phyloP scores from a whole-genome alignment of 495 filamentous ascomycete genomes.

The Podospora appendiculata region DNA sequence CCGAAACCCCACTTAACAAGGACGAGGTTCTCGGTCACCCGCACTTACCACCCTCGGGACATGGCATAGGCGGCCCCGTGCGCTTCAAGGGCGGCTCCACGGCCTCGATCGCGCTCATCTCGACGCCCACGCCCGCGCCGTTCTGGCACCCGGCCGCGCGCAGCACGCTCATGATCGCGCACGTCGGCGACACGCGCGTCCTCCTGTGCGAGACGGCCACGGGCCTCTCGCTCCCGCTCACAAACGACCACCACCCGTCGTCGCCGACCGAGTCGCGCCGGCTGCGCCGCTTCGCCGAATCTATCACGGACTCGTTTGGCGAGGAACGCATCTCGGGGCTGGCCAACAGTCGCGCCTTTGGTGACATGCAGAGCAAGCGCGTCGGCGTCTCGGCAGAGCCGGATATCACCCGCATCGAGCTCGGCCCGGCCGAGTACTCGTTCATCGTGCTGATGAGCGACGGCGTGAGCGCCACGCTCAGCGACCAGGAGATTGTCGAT shows the following conservation, averaged over 20 bases:
- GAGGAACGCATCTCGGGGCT: constrained; percentile 92
- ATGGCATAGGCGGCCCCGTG: constrained; percentile 57
- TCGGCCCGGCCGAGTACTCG: constrained; percentile 71
- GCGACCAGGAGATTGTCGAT: constrained; percentile 92
- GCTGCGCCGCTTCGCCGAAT: constrained; percentile 68
- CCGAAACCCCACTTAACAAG: constrained; percentile 70
- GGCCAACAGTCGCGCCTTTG: constrained; percentile 89
- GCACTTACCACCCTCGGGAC: constrained; percentile 42
- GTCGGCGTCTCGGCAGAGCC: constrained; percentile 92
- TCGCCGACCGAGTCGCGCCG: constrained; percentile 73
- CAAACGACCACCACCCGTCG: constrained; percentile 85
- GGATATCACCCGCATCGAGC: constrained; percentile 65
- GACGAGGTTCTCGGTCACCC: constrained; percentile 70
- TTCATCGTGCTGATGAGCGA: constrained; percentile 87
- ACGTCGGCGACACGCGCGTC: constrained; percentile 89
- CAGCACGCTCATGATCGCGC: constrained; percentile 75
- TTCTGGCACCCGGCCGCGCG: constrained; percentile 90
- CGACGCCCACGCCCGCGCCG: constrained; percentile 79
- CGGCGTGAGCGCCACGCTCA: constrained; percentile 73
- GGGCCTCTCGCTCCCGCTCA: constrained; percentile 70
- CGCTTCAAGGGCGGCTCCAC: constrained; percentile 91
- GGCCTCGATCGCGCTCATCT: constrained; percentile 79
- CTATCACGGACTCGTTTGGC: constrained; percentile 89
- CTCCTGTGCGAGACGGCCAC: constrained; percentile 75
- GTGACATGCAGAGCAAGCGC: constrained; percentile 83